Evolutionary conservation across 495 filamentous ascomycete genomes (phyloP).

Genomic region (Aspergillus hancockii): DNA sequence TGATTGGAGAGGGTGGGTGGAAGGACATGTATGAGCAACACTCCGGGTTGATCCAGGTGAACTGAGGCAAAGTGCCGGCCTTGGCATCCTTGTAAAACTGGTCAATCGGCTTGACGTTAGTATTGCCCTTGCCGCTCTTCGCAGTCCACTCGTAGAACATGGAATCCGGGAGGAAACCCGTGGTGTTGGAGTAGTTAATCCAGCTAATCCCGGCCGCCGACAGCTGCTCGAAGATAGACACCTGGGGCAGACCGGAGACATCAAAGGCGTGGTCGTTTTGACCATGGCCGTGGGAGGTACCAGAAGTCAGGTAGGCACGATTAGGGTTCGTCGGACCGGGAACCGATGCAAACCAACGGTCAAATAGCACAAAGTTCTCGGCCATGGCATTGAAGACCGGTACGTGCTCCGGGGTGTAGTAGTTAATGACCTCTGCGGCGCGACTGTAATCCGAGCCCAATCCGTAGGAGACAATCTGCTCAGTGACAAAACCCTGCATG

Average conservation of each 20-base stretch:
- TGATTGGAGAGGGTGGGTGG: slow-evolving; percentile 49
- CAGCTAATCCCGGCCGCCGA: slow-evolving; percentile 43
- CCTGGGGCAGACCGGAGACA: slow-evolving; percentile 42
- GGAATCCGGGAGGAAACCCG: slow-evolving; percentile 37
- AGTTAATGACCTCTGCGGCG: slow-evolving; percentile 50
- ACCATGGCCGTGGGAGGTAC: slow-evolving; percentile 51
- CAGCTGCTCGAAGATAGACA: slow-evolving; percentile 51
- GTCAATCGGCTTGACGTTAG: slow-evolving; percentile 35
- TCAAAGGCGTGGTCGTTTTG: slow-evolving; percentile 45
- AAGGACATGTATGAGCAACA: slow-evolving; percentile 53
- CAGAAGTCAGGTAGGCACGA: slow-evolving; percentile 49
- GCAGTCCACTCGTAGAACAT: slow-evolving; percentile 46
- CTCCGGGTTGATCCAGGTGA: slow-evolving; percentile 55
- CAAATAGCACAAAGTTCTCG: slow-evolving; percentile 52
- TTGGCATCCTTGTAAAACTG: slow-evolving; percentile 41
- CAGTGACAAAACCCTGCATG: slow-evolving; percentile 49
- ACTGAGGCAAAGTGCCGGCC: slow-evolving; percentile 43
- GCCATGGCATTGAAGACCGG: slow-evolving; percentile 47
- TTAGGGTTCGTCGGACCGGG: slow-evolving; percentile 54
- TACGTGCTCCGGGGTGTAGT: slow-evolving; percentile 48
- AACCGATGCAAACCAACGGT: slow-evolving; percentile 49
- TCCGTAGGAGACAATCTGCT: slow-evolving; percentile 42
- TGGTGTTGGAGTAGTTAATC: slow-evolving; percentile 53
- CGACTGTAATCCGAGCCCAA: slow-evolving; percentile 31
- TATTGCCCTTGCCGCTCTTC: slow-evolving; percentile 29